Base-by-base conservation (phyloP, 2,329 filamentous ascomycete species). In the Colletotrichum tropicicola region DNA sequence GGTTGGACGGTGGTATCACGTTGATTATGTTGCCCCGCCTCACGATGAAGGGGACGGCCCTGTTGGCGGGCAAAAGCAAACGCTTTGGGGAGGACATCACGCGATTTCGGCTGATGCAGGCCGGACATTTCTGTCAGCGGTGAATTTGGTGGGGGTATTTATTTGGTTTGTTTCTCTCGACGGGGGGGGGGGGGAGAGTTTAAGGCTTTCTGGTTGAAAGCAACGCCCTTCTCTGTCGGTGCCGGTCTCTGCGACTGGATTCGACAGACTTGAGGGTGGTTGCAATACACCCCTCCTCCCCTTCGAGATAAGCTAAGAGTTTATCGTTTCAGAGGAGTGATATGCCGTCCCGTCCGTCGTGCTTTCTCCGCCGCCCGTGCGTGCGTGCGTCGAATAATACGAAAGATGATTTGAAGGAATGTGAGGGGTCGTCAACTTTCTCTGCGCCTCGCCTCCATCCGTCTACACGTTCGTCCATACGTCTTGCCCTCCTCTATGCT, bases 21-120 rank as follows among this genome's bases (percentile, higher is more conserved):
- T 61, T 51, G 43, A 61, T 65, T 55, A 30, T 30, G n/a, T 30
- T 28, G 41, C 61, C 54, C 61, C 61, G 48, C 61, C 56, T 43
- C 41, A 17, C 41, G 41, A 32, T 49, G 21, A 54, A 60, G 32
- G 61, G 57, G 32, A 55, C 28, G 43, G 57, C 61, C 61, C 48
- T 65, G 61, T 28, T 65, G 37, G 41, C 4, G 17, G n/a, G 35
- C 12, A 28, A 21, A 19, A 28, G 23, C 19, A 41, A 63, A 43
- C 27, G 27, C 23, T 43, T 27, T 17, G 44, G 13, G 25, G 44
- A 48, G 8, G n/a, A 12, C 1, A 25, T 7, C 9, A 32, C 15
- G 48, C 28, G 43, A 54, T 28, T 25, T 27, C 13, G 13, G 44
- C 12, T 10, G 19, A 45, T 45, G n/a, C 37, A 17, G 37, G 30